Conservation (phyloP, 257 asterid species). For the Solanum lycopersicoides region DNA sequence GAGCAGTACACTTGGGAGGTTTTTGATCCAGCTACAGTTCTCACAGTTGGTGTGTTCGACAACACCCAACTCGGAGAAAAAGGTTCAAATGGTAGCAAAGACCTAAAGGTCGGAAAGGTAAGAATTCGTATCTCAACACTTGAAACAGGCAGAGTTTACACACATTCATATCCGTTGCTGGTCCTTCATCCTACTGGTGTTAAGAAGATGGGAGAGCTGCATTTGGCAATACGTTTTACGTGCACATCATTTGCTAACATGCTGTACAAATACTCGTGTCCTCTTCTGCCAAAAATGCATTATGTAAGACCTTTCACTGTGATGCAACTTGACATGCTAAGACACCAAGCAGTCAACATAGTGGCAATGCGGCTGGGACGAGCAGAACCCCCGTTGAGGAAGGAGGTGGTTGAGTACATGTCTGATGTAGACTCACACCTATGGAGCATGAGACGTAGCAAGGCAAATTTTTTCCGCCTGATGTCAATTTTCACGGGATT, state of each 20-base stretch:
- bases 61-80: slow-evolving; percentile 58
- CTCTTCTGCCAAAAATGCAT: slow-evolving; percentile 82
- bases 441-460: slow-evolving; percentile 94
- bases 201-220: slow-evolving; percentile 90
- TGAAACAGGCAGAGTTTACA: slow-evolving; percentile 73
- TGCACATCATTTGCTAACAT: slow-evolving; percentile 71
- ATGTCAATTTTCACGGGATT: slow-evolving; percentile 71
- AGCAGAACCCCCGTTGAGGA: slow-evolving; percentile 78
- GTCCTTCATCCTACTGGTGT: slow-evolving; percentile 81
- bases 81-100: slow-evolving; percentile 41
- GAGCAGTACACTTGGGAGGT: slow-evolving; percentile 95
- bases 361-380: slow-evolving; percentile 69
- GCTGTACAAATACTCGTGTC: slow-evolving; percentile 60
- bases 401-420: slow-evolving; percentile 86
- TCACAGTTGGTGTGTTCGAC: slow-evolving; percentile 84
- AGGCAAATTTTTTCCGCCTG: slow-evolving; percentile 79
- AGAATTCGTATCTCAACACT: slow-evolving; percentile 81
- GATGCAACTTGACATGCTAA: slow-evolving; percentile 74
- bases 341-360: slow-evolving; percentile 81
- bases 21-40: slow-evolving; percentile 81
- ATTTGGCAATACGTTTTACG: slow-evolving; percentile 65
- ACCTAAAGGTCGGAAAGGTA: slow-evolving; percentile 78
- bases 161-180: slow-evolving; percentile 76
- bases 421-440: slow-evolving; percentile 85
- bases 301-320: slow-evolving; percentile 72